Conservation (phyloP, 2,329 filamentous ascomycete genomes). For the Fusarium avenaceum region DNA sequence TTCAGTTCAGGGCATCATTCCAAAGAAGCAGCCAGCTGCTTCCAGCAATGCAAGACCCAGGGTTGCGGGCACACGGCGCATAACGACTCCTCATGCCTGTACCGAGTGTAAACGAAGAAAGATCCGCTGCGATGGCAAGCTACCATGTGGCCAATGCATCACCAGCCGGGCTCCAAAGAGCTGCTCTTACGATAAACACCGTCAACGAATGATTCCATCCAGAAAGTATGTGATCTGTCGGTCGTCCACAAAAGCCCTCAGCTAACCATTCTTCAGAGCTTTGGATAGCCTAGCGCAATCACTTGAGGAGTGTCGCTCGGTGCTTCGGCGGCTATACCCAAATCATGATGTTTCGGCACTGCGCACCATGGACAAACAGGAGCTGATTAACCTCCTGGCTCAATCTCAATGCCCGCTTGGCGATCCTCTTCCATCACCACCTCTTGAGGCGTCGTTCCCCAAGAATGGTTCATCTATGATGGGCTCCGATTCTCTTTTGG, state of each 20-base stretch:
- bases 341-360: conserved; percentile 66
- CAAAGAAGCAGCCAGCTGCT: conserved; percentile 61
- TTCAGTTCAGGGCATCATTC: conserved; percentile 67
- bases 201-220: conserved; percentile 81
- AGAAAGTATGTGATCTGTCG: conserved; percentile 71
- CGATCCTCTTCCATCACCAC: conserved; percentile 65
- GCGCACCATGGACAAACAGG: conserved; percentile 68
- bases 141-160: conserved; percentile 85
- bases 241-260: conserved; percentile 20
- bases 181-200: conserved; percentile 85
- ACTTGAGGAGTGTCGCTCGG: conserved; percentile 70
- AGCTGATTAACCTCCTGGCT: conserved; percentile 70
- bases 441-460: conserved; percentile 64
- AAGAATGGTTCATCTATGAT: conserved; percentile 61
- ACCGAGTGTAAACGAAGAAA: conserved; percentile 84
- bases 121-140: conserved; percentile 85
- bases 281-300: conserved; percentile 74
- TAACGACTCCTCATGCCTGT: conserved; percentile 74
- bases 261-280: conserved; percentile 57
- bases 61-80: conserved; percentile 60
- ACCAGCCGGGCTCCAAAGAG: conserved; percentile 84
- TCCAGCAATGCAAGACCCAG: conserved; percentile 56
- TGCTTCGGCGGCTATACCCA: conserved; percentile 67
- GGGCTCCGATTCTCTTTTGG: conserved; percentile 34
- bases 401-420: conserved; percentile 59